phyloP scores from a whole-genome alignment of 2,329 filamentous ascomycete genomes.

The Atkinsonella hypoxylon region DNA sequence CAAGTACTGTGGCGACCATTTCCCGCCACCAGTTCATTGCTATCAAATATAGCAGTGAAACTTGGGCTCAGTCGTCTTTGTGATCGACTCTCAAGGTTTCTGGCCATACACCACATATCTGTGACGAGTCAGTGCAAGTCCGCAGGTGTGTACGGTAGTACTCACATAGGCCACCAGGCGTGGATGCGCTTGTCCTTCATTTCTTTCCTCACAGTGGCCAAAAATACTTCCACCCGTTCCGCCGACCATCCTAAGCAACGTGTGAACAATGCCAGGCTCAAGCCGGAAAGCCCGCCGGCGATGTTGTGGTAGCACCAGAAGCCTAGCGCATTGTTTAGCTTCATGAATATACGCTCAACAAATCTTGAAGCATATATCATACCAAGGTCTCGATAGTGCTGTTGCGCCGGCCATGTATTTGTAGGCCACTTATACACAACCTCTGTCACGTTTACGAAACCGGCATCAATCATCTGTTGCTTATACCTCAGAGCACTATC shows the following conservation, averaged over 20 bases:
- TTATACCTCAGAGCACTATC: slow-evolving; percentile 17
- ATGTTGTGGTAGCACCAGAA: slow-evolving; percentile 23
- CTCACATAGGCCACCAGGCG: slow-evolving; percentile 27
- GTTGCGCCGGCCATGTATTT: slow-evolving; percentile 39
- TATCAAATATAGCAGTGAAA: not conserved
- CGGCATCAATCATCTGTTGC: slow-evolving; percentile 33
- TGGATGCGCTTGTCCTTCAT: slow-evolving; percentile 24
- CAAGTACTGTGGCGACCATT: not conserved
- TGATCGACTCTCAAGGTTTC: not conserved
- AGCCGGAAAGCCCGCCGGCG: slow-evolving; percentile 20
- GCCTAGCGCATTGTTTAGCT: slow-evolving; percentile 23
- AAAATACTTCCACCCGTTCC: slow-evolving; percentile 21
- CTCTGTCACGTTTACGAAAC: slow-evolving; percentile 40
- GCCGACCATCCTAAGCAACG: slow-evolving; percentile 22
- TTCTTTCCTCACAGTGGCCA: slow-evolving; percentile 21
- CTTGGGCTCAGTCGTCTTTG: not conserved
- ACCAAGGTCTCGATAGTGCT: slow-evolving; percentile 39
- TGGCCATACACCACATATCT: slow-evolving; percentile 3
- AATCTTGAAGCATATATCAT: not conserved
- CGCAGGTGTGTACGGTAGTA: not conserved
- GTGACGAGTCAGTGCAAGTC: not conserved
- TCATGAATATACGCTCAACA: not conserved
- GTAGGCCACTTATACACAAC: slow-evolving; percentile 36
- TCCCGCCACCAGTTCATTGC: not conserved
- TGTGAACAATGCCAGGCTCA: slow-evolving; percentile 28